phyloP scores from a whole-genome alignment of 78 protist species.

The Andalucia godoyi region DNA sequence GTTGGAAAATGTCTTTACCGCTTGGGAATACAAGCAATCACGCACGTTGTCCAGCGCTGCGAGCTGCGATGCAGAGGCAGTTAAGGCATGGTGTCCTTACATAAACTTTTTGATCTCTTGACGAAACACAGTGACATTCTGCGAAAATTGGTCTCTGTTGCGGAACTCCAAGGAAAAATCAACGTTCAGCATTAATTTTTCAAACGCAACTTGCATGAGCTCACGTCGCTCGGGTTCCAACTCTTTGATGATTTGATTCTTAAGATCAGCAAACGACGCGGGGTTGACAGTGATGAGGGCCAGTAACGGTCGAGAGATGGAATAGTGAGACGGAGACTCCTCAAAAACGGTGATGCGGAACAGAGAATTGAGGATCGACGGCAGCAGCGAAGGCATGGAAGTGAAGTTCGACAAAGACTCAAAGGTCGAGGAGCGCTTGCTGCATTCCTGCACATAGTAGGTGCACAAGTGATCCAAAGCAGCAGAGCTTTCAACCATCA shows the following conservation, averaged over 20 bases:
- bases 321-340: slow-evolving; percentile 14
- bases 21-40: too few relatives aligned
- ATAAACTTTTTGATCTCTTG: slow-evolving; percentile 12
- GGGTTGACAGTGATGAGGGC: slow-evolving; percentile 17
- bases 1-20: too few relatives aligned
- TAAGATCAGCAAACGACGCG: background rate
- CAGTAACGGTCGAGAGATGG: slow-evolving; percentile 41
- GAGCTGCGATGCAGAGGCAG: too few relatives aligned
- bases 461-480: slow-evolving; percentile 19
- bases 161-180: slow-evolving; percentile 1
- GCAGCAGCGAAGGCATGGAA: background rate
- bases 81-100: background rate
- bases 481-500: background rate
- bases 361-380: background rate
- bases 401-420: background rate
- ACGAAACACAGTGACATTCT: slow-evolving; percentile 24
- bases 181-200: slow-evolving; percentile 14
- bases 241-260: background rate
- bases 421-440: background rate
- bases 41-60: too few relatives aligned
- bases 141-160: slow-evolving; percentile 37
- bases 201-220: slow-evolving; percentile 8
- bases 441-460: background rate
- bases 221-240: background rate
- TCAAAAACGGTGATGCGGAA: slow-evolving; percentile 26